phyloP scores from a whole-genome alignment of 2,329 filamentous ascomycete species.

The Epichloe gansuensis region DNA sequence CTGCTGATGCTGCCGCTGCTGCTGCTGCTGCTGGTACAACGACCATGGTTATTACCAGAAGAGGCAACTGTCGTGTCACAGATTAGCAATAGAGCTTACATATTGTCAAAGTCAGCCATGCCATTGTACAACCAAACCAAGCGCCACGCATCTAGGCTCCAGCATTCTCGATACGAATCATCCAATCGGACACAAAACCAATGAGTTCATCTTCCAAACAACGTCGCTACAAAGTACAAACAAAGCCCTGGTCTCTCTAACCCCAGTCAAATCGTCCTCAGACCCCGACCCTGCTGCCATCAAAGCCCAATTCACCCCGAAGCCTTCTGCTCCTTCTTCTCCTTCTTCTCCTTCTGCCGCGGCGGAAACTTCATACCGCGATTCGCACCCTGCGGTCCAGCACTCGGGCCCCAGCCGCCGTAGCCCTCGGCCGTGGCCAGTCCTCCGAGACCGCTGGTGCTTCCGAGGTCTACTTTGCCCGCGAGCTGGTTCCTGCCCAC shows the following conservation, averaged over 20 bases:
- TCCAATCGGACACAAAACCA: not conserved
- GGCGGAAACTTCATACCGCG: slow-evolving; percentile 26
- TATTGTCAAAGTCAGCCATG: not conserved
- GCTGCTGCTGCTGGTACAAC: not conserved
- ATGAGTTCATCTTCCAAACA: not conserved
- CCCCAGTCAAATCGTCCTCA: no score
- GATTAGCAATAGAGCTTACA: not conserved
- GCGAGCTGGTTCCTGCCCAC: slow-evolving; percentile 29
- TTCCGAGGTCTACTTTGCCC: slow-evolving; percentile 20
- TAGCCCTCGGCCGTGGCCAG: slow-evolving; percentile 16
- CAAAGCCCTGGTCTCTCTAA: no score
- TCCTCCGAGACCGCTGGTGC: slow-evolving; percentile 19
- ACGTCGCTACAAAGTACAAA: no score
- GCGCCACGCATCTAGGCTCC: not conserved
- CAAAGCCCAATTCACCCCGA: not conserved
- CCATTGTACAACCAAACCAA: not conserved
- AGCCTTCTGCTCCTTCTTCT: slow-evolving; percentile 1
- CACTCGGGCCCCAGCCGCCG: slow-evolving; percentile 23
- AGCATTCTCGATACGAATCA: not conserved
- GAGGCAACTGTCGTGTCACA: not conserved
- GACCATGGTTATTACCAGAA: not conserved
- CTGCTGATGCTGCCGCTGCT: no score
- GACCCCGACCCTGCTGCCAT: no score
- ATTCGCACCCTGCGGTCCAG: slow-evolving; percentile 14
- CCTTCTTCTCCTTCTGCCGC: not conserved